Evolutionary conservation across 2,329 filamentous ascomycete species (phyloP), one percentile per base, ranked within the genome.

Genomic region (Plenodomus biglobosus): DNA sequence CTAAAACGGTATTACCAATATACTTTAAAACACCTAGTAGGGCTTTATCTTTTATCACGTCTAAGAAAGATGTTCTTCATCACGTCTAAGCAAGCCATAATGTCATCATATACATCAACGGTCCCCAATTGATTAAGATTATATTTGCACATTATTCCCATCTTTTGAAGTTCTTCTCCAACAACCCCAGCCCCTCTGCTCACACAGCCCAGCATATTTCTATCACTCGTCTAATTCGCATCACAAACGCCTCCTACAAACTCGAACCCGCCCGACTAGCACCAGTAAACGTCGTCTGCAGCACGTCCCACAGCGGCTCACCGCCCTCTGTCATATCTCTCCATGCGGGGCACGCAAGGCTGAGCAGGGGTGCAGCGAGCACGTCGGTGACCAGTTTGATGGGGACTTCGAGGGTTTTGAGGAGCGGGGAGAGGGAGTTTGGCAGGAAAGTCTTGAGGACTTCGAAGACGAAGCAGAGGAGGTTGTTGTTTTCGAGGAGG

Each of bases 401-500:
- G 2, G 65, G 65, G 6, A 32, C 48, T 18, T 52, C 58, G 11
- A 69, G 46, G 2, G 61, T 65, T 11, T 44, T 40, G 18, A 70
- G 53, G 2, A 71, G 46, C 6, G 61, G 52, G 21, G 60, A 62
- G 5, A 72, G 64, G 24, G 62, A 65, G 45, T 73, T 70, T 4
- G 69, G 64, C 39, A 64, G 53, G 41, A 64, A 62, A 2, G 71
- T 69, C 45, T 69, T 64, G 38, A 68, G 52, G n/a, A 70, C 35
- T 43, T 73, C 50, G 40, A 71, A 64, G 3, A 61, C 60, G 50
- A 73, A 71, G 52, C 72, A 74, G 2, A 69, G 52, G 1, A 73
- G 61, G 42, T 70, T 71, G 61, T 73, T 71, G n/a, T 62, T 67
- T 43, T 76, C 62, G 7, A 76, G 59, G 2, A 76, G 53, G 2